Conservation (phyloP, 2,329 filamentous ascomycete genomes). For the Monosporascus sp. region DNA sequence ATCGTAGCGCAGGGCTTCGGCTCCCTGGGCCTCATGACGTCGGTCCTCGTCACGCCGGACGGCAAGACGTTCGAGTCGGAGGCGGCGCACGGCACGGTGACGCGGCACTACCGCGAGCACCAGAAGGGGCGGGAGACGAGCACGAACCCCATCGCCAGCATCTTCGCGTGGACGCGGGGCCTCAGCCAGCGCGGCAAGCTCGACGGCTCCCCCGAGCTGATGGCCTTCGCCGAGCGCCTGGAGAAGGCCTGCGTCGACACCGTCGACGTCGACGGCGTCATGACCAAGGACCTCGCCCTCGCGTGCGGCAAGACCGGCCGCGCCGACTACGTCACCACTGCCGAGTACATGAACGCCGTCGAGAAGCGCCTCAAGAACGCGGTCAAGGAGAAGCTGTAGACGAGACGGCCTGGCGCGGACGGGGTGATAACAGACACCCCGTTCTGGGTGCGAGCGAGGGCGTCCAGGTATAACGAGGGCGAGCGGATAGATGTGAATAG, state of each 20-base stretch:
- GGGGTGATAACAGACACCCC: too few species aligned
- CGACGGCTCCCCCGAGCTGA: slow-evolving; percentile 85
- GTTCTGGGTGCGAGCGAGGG: too few species aligned
- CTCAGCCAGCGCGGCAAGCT: slow-evolving; percentile 89
- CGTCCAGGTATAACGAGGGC: too few species aligned
- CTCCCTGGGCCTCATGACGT: slow-evolving; percentile 97
- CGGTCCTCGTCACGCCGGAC: slow-evolving; percentile 91
- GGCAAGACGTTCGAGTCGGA: slow-evolving; percentile 97
- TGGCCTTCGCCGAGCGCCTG: slow-evolving; percentile 84
- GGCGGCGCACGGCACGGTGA: slow-evolving; percentile 96
- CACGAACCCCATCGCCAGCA: slow-evolving; percentile 97
- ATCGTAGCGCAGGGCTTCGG: slow-evolving; percentile 98
- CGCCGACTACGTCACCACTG: slow-evolving; percentile 84
- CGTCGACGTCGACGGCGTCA: slow-evolving; percentile 88
- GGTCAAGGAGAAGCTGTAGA: slow-evolving; percentile 71
- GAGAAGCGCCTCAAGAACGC: slow-evolving; percentile 81
- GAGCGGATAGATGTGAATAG: too few species aligned
- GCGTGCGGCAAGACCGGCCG: slow-evolving; percentile 84
- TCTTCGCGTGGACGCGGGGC: slow-evolving; percentile 98
- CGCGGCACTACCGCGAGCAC: slow-evolving; percentile 97
- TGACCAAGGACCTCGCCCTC: slow-evolving; percentile 99
- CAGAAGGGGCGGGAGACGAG: slow-evolving; percentile 97
- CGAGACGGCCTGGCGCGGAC: too few species aligned
- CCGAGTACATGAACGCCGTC: slow-evolving; percentile 86
- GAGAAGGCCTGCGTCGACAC: slow-evolving; percentile 94